Evolutionary conservation across 768 basidiomycete species (phyloP), one percentile per base, ranked within the genome.

Genomic region (Boletus tomentosulus): DNA sequence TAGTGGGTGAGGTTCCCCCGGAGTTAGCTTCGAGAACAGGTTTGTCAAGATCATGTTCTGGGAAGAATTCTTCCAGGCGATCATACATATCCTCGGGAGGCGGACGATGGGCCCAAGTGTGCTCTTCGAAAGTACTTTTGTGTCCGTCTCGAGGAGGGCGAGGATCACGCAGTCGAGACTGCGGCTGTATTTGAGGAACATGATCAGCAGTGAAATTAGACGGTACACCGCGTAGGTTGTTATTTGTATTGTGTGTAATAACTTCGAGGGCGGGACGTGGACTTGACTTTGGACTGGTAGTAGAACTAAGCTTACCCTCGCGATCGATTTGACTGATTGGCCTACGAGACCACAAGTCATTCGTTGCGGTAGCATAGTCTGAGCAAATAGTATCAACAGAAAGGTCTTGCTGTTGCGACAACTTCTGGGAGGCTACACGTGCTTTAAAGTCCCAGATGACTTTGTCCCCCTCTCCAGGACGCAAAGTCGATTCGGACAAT

Each of bases 1-100:
- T 68, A 2, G 86, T 88, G 1, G 92, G 89, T 3, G 89, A 90
- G 4, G 86, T 85, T 39, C 87, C 87, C 10, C 90, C 87, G 4
- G 85, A 88, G 38, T 78, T 80, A 31, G 87, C 84, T 61, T 98
- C 96, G 50, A 98, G 89, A 58, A 98, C 87, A 2, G 95, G 94
- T 66, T 93, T 89, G 70, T 98, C 97, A 46, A 98, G 82, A 64
- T 98, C 94, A 66, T 97, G 91, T 59, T 89, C 86, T 1, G 96
- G 95, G 79, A 99, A 99, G 76, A 92, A 98, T 56, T 88, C 85
- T 61, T 98, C 92, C 8, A 99, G 78, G 52, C 89, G 85, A 41
- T 98, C 89, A 66, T 93, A 92, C 42, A 99, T 88, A 60, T 90
- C 89, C 72, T 98, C 97, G 0, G 94, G 85, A 43, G 86, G 83